Evolutionary conservation across 2,329 filamentous ascomycete species (phyloP), one percentile per base, ranked within the genome.

Genomic region (Ascochyta viciae-villosae): DNA sequence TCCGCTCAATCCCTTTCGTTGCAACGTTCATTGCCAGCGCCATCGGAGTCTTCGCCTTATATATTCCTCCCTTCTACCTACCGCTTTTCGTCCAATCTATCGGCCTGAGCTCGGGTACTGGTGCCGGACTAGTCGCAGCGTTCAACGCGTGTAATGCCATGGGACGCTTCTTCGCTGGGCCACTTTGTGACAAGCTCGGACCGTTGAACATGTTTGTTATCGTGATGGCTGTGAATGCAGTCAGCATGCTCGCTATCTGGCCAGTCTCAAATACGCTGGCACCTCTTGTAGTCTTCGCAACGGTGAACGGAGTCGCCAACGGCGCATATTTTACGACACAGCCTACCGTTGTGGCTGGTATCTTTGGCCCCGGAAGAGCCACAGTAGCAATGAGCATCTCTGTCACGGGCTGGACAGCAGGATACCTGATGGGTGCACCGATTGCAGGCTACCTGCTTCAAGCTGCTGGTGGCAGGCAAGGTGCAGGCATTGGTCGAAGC

Each of bases 181-280:
- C 57, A 9, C 54, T 70, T 10, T 68, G 67, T 52, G 71, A 74
- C 44, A 65, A 65, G 33, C 59, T 74, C 26, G 70, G 71, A 1
- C 62, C 68, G 10, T 55, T 70, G 19, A 73, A 73, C 40, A 73
- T 64, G 41, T 65, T 74, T n/a, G 56, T 71, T 13, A 56, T 70
- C 22, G 62, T 65, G 1, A 67, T 67, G 58, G 22, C 58, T 1
- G 35, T 72, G 29, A 69, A 70, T 24, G 67, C 66, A 0, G 52
- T 67, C 2, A 66, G 59, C 26, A 71, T 72, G 69, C 57, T 72
- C 5, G 67, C 65, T 10, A 70, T 72, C 8, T 72, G 69, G 69
- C 68, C 68, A 3, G 62, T 71, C 0, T 66, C 64, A 1, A 59
- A 57, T 38, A 60, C 65, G 1, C 46, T 70, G 12, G 64, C 48